phyloP scores from a whole-genome alignment of 2,329 filamentous ascomycete species.

The Talaromyces sp. region DNA sequence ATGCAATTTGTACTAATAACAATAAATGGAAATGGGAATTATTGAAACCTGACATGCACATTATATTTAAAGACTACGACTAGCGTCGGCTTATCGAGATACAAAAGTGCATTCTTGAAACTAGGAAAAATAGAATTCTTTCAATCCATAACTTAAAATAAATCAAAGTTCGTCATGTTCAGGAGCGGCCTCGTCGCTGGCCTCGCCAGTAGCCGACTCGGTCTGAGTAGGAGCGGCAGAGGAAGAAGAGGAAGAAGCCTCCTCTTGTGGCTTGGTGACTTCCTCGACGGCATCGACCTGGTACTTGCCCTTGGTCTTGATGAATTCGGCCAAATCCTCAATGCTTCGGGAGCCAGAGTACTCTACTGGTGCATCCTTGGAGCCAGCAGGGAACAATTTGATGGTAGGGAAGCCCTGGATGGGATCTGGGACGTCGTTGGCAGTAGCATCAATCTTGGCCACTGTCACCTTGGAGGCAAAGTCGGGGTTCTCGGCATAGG shows the following conservation, averaged over 20 bases:
- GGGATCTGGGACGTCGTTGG: conserved; percentile 95
- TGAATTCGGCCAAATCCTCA: conserved; percentile 86
- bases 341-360: conserved; percentile 85
- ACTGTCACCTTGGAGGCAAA: conserved; percentile 58
- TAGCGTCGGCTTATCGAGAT: background rate
- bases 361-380: conserved; percentile 77
- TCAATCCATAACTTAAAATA: background rate
- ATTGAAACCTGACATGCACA: background rate
- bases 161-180: conserved; percentile 38
- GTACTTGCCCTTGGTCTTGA: conserved; percentile 93
- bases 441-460: conserved; percentile 92
- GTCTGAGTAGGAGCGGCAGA: conserved; percentile 21
- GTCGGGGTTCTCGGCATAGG: conserved; percentile 50
- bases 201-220: conserved; percentile 14
- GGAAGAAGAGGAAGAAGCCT: conserved; percentile 22
- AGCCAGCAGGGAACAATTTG: conserved; percentile 91
- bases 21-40: background rate
- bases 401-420: conserved; percentile 98
- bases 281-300: conserved; percentile 64
- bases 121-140: background rate
- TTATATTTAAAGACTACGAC: background rate
- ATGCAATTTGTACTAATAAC: background rate
- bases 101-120: background rate
- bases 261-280: conserved; percentile 51
- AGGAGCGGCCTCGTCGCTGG: conserved; percentile 14